Conservation (phyloP, 345 rosid species). For the Litchi chinensis region DNA sequence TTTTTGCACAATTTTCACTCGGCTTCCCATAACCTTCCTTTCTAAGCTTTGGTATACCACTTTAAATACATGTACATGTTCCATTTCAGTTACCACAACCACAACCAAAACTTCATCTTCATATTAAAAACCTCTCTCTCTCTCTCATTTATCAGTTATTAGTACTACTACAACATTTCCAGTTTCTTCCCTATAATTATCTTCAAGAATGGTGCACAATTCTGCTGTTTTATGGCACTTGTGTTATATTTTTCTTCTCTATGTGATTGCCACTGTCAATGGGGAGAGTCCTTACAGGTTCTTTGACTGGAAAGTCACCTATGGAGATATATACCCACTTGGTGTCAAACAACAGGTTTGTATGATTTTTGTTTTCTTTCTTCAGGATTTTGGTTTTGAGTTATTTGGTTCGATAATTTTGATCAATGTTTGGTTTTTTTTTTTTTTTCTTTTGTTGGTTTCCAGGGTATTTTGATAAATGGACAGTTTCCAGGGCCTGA, state of each 20-base stretch:
- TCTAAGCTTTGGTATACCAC: no score
- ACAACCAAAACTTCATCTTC: no score
- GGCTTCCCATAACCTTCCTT: not conserved
- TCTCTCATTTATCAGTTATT: no score
- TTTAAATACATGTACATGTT: no score
- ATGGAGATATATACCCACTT: conserved; percentile 75
- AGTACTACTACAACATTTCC: no score
- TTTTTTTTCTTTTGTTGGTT: not conserved
- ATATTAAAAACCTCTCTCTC: no score
- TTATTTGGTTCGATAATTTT: not conserved
- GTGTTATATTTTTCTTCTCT: not conserved
- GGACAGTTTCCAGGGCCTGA: conserved; percentile 98
- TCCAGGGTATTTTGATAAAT: conserved; percentile 88
- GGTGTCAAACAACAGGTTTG: conserved; percentile 76
- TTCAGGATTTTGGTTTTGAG: not conserved
- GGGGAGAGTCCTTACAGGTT: conserved; percentile 76
- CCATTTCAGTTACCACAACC: no score
- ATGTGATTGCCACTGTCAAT: conserved; percentile 22
- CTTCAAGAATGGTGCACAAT: not conserved
- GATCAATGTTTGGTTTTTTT: no score
- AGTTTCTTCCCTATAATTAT: no score
- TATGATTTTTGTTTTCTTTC: not conserved
- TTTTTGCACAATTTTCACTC: not conserved
- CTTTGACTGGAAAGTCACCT: conserved; percentile 81
- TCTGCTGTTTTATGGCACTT: not conserved